phyloP scores from a whole-genome alignment of 2,329 filamentous ascomycete species.

The Trichoderma polysporum region DNA sequence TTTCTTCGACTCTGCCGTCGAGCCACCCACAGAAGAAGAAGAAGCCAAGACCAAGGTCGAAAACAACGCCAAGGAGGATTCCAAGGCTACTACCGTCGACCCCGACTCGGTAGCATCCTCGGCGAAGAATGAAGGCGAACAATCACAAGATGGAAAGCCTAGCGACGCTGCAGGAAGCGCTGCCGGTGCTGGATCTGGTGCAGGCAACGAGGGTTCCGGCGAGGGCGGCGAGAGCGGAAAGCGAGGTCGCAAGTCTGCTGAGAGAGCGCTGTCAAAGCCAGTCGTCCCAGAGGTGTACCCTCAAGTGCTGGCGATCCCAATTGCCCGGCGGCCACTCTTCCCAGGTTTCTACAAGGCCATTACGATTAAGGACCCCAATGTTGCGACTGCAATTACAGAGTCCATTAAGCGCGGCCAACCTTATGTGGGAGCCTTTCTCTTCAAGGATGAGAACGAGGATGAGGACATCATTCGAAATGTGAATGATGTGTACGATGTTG shows the following conservation, averaged over 20 bases:
- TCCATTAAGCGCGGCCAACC: conserved; percentile 97
- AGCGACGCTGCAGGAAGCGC: conserved; percentile 44
- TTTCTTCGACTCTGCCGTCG: conserved; percentile 51
- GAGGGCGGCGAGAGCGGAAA: conserved; percentile 58
- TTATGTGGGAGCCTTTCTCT: conserved; percentile 93
- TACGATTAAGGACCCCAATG: conserved; percentile 89
- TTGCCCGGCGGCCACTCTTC: conserved; percentile 89
- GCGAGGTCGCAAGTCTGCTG: conserved; percentile 69
- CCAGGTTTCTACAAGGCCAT: conserved; percentile 99
- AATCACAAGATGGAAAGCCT: conserved; percentile 53
- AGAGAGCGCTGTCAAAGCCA: conserved; percentile 80
- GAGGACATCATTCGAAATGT: conserved; percentile 88
- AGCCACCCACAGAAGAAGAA: conserved; percentile 50
- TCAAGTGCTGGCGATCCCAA: conserved; percentile 95
- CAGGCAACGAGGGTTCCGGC: conserved; percentile 54
- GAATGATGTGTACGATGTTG: conserved; percentile 91
- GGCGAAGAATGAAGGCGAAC: conserved; percentile 42
- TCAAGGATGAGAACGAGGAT: conserved; percentile 94
- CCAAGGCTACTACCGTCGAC: conserved; percentile 42
- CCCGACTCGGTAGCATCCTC: conserved; percentile 36
- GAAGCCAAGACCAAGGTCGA: conserved; percentile 53
- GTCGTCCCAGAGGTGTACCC: conserved; percentile 93
- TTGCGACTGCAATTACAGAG: conserved; percentile 88
- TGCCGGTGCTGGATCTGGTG: conserved; percentile 51
- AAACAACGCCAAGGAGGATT: conserved; percentile 48